A percentile compares a stretch with the other conserved stretches of the same genome.
These are phyloP conservation scores for Daedaleopsis sinensis DNA, from an alignment of 768 basidiomycete species.

Conservation along the genomic window DNA sequence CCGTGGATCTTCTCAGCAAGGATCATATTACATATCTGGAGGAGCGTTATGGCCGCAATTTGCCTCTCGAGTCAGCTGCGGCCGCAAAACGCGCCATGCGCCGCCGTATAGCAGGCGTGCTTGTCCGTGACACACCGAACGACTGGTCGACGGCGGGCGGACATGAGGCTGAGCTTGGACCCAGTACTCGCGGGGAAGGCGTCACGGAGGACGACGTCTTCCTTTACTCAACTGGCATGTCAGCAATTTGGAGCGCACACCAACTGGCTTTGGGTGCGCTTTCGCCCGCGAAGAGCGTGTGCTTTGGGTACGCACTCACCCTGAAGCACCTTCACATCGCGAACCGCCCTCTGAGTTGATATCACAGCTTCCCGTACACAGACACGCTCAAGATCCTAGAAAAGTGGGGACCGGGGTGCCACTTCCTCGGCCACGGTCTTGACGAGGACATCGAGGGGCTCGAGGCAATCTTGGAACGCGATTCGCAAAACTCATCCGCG, in stretches of 20 bases:
- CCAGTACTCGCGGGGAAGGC: constrained; percentile 65
- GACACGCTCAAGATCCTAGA: constrained; percentile 93
- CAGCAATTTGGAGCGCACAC: constrained; percentile 93
- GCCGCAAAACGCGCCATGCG: constrained; percentile 88
- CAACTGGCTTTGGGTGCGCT: constrained; percentile 59
- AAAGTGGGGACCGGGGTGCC: constrained; percentile 95
- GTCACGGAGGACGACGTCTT: constrained; percentile 89
- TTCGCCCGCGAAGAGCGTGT: constrained; percentile 78
- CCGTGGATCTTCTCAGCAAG: constrained; percentile 51
- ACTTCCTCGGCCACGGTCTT: constrained; percentile 84
- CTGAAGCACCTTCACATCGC: neutral
- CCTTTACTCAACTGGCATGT: constrained; percentile 88
- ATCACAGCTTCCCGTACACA: constrained; percentile 84
- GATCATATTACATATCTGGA: constrained; percentile 84
- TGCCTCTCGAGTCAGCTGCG: constrained; percentile 70
- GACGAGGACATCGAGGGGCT: constrained; percentile 77
- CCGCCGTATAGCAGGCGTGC: constrained; percentile 86
- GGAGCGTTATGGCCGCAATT: constrained; percentile 92
- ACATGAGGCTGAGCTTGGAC: constrained; percentile 52
- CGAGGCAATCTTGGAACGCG: constrained; percentile 58
- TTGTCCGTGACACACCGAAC: constrained; percentile 60
- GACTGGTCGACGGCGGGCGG: constrained; percentile 47
- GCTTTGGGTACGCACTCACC: constrained; percentile 76
- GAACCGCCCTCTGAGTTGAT: neutral
- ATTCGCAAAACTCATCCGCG: constrained; percentile 42